Conservation (phyloP, 768 basidiomycete species). For the Hortiboletus flavorubellus region DNA sequence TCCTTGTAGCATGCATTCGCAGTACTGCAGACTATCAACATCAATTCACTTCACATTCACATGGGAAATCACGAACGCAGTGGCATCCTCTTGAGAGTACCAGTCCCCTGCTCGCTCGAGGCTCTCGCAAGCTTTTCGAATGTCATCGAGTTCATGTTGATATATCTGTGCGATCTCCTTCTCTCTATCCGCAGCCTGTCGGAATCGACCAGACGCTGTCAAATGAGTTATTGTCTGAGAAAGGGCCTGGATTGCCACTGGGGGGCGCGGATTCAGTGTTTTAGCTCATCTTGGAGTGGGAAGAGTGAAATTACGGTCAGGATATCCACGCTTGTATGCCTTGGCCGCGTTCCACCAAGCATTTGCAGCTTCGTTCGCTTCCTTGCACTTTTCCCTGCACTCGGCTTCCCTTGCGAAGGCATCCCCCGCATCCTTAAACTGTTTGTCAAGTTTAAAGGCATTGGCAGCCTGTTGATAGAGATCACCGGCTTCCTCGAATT, state of each 20-base stretch:
- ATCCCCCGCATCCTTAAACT: slow-evolving; percentile 89
- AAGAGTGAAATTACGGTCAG: slow-evolving; percentile 60
- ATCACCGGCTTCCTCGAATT: slow-evolving; percentile 95
- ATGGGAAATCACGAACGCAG: slow-evolving; percentile 61
- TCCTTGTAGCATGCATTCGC: slow-evolving; percentile 96
- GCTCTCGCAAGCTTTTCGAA: slow-evolving; percentile 86
- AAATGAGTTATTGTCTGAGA: slow-evolving; percentile 81
- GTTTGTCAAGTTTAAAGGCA: slow-evolving; percentile 87
- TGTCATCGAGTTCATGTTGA: slow-evolving; percentile 75
- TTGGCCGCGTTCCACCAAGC: slow-evolving; percentile 99
- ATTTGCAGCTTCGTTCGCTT: slow-evolving; percentile 92
- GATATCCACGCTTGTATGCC: slow-evolving; percentile 87
- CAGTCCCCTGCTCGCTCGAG: slow-evolving; percentile 91
- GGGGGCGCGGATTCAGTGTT: slow-evolving; percentile 9
- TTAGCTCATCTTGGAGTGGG: neutral
- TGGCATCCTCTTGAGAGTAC: slow-evolving; percentile 97
- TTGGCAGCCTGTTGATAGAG: slow-evolving; percentile 94
- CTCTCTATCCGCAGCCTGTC: slow-evolving; percentile 97
- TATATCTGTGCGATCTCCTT: slow-evolving; percentile 96
- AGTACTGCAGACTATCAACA: slow-evolving; percentile 53
- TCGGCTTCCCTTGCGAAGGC: slow-evolving; percentile 93
- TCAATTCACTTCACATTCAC: neutral
- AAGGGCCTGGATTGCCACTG: slow-evolving; percentile 89
- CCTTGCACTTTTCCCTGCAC: slow-evolving; percentile 84
- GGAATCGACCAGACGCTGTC: slow-evolving; percentile 82